phyloP scores from a whole-genome alignment of 495 filamentous ascomycete species.

The Entonaema liquescens region DNA sequence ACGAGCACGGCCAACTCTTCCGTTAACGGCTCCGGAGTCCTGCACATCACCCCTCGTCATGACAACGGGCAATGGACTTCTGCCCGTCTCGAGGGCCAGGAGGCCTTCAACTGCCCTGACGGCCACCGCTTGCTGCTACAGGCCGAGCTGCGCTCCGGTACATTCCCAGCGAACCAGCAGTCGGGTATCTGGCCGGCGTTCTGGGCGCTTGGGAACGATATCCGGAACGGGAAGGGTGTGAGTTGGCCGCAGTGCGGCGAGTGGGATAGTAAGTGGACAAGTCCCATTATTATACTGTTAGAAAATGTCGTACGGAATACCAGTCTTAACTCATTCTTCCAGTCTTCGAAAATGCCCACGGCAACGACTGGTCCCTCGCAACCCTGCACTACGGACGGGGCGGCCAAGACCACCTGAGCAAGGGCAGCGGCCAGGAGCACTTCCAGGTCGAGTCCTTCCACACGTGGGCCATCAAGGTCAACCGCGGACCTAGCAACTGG shows the following conservation, averaged over 20 bases:
- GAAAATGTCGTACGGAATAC: too few relatives aligned
- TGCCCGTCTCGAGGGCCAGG: slow-evolving; percentile 39
- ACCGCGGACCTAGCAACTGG: slow-evolving; percentile 29
- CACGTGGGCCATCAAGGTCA: slow-evolving; percentile 37
- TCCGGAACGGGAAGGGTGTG: slow-evolving; percentile 22
- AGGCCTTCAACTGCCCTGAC: slow-evolving; percentile 25
- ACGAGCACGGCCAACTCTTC: slow-evolving; percentile 31
- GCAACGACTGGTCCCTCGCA: slow-evolving; percentile 21
- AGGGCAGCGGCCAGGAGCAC: slow-evolving; percentile 22
- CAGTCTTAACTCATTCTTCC: not conserved
- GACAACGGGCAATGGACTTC: slow-evolving; percentile 39
- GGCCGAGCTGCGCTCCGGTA: slow-evolving; percentile 37
- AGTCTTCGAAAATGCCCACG: slow-evolving; percentile 39
- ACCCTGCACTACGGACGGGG: slow-evolving; percentile 37
- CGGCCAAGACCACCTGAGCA: slow-evolving; percentile 33
- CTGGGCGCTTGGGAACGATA: slow-evolving; percentile 42
- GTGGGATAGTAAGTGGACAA: slow-evolving; percentile 38
- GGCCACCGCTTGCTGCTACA: slow-evolving; percentile 40
- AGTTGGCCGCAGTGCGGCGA: slow-evolving; percentile 40
- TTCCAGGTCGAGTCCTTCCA: slow-evolving; percentile 37
- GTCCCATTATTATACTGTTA: not conserved
- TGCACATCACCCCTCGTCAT: slow-evolving; percentile 38
- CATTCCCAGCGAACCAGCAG: slow-evolving; percentile 23
- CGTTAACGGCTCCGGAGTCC: slow-evolving; percentile 12
- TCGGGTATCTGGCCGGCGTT: slow-evolving; percentile 48